Evolutionary conservation across 1,284 basidiomycete genomes (phyloP), one percentile per base, ranked within the genome.

Genomic region (Cutaneotrichosporon cavernicola): DNA sequence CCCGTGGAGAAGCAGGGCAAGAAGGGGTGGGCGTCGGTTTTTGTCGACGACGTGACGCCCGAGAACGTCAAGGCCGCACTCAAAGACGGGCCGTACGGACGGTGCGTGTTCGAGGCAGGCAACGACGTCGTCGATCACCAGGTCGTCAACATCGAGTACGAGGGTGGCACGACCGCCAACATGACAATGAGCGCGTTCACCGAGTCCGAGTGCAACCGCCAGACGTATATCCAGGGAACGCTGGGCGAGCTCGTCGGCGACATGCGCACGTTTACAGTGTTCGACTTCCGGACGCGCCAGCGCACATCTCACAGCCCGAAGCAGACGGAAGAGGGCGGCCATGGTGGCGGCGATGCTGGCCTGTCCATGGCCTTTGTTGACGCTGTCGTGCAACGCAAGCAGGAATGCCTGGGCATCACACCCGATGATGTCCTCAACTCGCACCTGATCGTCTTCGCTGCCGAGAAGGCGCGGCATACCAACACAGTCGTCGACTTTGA

Each of bases 51-150:
- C 32, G 87, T 90, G 4, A 89, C 90, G 70, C 86, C 90, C 56
- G 91, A 92, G 77, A 90, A 88, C 73, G 81, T 91, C 64, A 86
- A 85, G 0, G 82, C 84, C 4, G 88, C 87, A 1, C 80, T 91
- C 51, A 81, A 82, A 62, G 82, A 78, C 2, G 86, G 88, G 1
- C 86, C 88, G n/a, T 92, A 91, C 68, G 91, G 91, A 1, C 80
- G 83, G 64, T 93, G 91, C 71, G 90, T 91, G 7, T 93, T 92
- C 75, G 90, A 92, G 75, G 85, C 86, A 60, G 82, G 85, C 60
- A 92, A 92, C 75, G 89, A 92, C 74, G 89, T 91, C 43, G 89
- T 88, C 68, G 89, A 91, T 74, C 86, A 91, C 70, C 89, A 91
- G 84, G 87, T 91, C 50, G 90, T 92, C 67, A 92, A 91, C 76